A percentile compares a stretch with the other conserved stretches of the same genome.
phyloP scores from a whole-genome alignment of 2,329 filamentous ascomycete genomes.

The Aspergillus aculeatinus region DNA sequence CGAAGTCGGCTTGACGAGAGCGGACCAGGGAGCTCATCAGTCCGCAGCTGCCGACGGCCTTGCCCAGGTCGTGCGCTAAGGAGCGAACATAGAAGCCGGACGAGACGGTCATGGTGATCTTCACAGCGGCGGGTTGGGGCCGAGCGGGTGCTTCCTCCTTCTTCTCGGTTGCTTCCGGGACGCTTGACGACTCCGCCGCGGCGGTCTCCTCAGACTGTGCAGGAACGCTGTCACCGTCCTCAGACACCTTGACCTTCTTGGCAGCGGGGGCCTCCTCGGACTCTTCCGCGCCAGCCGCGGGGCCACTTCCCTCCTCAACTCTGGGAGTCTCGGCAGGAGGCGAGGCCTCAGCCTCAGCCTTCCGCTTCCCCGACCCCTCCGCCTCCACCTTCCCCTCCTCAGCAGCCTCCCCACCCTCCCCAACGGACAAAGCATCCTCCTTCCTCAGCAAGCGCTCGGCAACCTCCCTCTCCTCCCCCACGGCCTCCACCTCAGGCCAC shows the following conservation, averaged over 20 bases:
- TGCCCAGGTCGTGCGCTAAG: conserved; percentile 86
- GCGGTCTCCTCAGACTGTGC: conserved; percentile 1
- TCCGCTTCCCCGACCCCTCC: conserved; percentile 33
- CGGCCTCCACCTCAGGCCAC: conserved; percentile 78
- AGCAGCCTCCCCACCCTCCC: conserved; percentile 26
- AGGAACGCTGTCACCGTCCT: conserved; percentile 25
- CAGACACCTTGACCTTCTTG: conserved; percentile 35
- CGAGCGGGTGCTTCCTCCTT: conserved; percentile 4
- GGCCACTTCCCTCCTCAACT: conserved; percentile 17
- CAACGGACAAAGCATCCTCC: conserved; percentile 28
- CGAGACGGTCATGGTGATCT: conserved; percentile 85
- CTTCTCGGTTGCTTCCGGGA: neutral
- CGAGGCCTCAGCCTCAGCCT: conserved; percentile 29
- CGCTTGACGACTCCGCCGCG: neutral
- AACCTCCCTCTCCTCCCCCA: conserved; percentile 69
- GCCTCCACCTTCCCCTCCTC: conserved; percentile 15
- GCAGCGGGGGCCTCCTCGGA: neutral
- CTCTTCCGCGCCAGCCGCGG: neutral
- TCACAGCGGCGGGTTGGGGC: conserved; percentile 65
- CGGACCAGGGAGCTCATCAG: conserved; percentile 84
- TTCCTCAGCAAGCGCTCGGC: conserved; percentile 64
- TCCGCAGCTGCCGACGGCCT: conserved; percentile 75
- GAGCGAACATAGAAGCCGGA: conserved; percentile 97
- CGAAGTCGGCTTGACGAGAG: conserved; percentile 77
- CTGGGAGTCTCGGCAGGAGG: conserved; percentile 4